Conservation (phyloP, 1,139 yeast genomes). For the Yarrowia galli region DNA sequence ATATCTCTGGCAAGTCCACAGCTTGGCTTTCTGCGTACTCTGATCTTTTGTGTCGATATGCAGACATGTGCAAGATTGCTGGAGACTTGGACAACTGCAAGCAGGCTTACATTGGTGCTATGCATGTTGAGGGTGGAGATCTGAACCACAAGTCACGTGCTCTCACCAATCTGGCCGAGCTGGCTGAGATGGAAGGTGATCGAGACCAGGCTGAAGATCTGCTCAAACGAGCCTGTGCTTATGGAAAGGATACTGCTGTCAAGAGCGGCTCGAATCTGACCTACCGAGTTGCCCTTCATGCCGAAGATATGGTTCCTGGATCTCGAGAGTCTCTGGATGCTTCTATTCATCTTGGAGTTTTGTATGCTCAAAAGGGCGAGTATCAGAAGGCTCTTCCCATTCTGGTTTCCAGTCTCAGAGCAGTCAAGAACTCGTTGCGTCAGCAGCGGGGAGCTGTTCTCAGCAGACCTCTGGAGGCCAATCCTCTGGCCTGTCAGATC, state of each 20-base stretch:
- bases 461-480: conserved; percentile 34
- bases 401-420: conserved; percentile 48
- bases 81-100: conserved; percentile 27
- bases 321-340: conserved; percentile 30
- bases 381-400: conserved; percentile 48
- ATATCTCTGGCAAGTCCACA: conserved; percentile 1
- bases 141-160: conserved; percentile 15
- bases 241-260: conserved; percentile 4
- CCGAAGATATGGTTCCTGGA: conserved; percentile 28
- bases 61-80: conserved; percentile 28
- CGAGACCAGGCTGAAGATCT: conserved; percentile 2
- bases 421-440: conserved; percentile 43
- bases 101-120: conserved; percentile 10
- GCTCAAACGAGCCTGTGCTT: conserved; percentile 24
- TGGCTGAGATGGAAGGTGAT: conserved; percentile 28
- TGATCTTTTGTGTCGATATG: conserved; percentile 22
- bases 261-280: not conserved
- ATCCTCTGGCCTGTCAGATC: conserved; percentile 42
- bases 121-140: not conserved
- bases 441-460: conserved; percentile 41
- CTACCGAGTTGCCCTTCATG: conserved; percentile 15
- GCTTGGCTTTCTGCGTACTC: conserved; percentile 19
- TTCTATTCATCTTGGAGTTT: conserved; percentile 48
- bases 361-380: conserved; percentile 46
- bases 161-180: conserved; percentile 5